phyloP scores from a whole-genome alignment of 1,284 basidiomycete genomes.

The Sporisorium reilianum region DNA sequence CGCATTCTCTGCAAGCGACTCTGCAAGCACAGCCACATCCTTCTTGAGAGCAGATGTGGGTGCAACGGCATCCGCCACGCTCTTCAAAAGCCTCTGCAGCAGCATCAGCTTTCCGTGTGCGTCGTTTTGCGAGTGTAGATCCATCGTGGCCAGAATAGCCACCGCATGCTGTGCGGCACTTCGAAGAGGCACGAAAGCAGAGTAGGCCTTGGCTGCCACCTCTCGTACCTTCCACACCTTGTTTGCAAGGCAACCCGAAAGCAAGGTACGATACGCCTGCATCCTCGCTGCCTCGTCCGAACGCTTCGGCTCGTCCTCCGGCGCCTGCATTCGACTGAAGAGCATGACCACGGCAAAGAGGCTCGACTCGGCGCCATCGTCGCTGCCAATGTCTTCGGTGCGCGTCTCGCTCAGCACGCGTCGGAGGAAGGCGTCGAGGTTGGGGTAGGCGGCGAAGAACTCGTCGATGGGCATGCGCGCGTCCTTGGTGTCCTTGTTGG shows the following conservation, averaged over 20 bases:
- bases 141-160: slow-evolving; percentile 13
- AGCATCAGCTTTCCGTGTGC: slow-evolving; percentile 55
- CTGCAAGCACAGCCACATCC: slow-evolving; percentile 18
- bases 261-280: slow-evolving; percentile 20
- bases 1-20: slow-evolving; percentile 10
- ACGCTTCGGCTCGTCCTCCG: slow-evolving; percentile 25
- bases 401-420: slow-evolving; percentile 23
- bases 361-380: slow-evolving; percentile 43
- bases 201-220: slow-evolving; percentile 45
- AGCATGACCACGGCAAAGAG: slow-evolving; percentile 62
- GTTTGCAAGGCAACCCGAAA: slow-evolving; percentile 48
- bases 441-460: slow-evolving; percentile 51
- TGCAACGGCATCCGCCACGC: slow-evolving; percentile 30
- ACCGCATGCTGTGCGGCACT: slow-evolving; percentile 14
- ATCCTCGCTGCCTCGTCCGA: slow-evolving; percentile 19
- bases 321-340: slow-evolving; percentile 55
- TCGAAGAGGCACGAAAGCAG: slow-evolving; percentile 38
- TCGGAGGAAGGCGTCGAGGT: slow-evolving; percentile 42
- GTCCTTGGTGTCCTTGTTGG: slow-evolving; percentile 51
- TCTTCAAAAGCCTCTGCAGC: slow-evolving; percentile 35
- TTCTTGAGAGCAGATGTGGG: slow-evolving; percentile 9
- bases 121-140: slow-evolving; percentile 50
- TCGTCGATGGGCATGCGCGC: slow-evolving; percentile 48
- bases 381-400: not conserved
- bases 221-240: slow-evolving; percentile 58